Evolutionary conservation across 352 stramenopile species (phyloP), one percentile per base, ranked within the genome.

Genomic region (Globisporangium uncinulatum): DNA sequence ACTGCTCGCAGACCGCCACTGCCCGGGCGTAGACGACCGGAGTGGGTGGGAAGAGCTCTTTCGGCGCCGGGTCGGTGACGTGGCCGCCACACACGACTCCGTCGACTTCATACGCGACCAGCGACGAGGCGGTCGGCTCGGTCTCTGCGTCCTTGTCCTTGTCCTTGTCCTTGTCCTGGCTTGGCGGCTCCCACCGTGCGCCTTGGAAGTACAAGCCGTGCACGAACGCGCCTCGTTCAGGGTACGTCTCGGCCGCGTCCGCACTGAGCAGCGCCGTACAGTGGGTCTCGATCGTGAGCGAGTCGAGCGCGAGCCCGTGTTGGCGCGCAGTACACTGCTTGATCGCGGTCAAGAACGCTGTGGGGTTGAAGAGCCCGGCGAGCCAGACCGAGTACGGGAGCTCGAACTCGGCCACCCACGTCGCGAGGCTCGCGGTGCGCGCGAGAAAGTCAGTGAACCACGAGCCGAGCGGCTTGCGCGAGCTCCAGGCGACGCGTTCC

Each of bases 131-230:
- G 20, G 69, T 81, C 45, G 90, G 89, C 36, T 96, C 86, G 19
- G 80, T 29, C 24, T 1, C 24, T 29, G 24, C 76, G 32, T 96
- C 91, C 21, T 92, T 79, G 31, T 58, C 48, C 0, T 29, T 79
- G 31, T 58, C 48, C 0, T 29, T 29, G 24, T 29, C 24, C 4
- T 29, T 29, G 24, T 29, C 24, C 24, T 29, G 24, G 24, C 24
- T 29, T 29, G 74, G 67, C 4, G 70, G 47, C 31, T 92, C 85
- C 90, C 89, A 99, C 8, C 95, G 79, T 31, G 92, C 95, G 15
- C 96, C 96, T 71, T 99, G 94, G 43, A 99, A 81, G 67, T 87
- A 98, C 10, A 99, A 61, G 17, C 95, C 96, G 60, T 98, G 92
- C 47, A 98, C 83, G 52, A 97, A 98, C 1, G 86, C 80, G 6